Evolutionary conservation across 331 rosid genomes (phyloP), one percentile per base, ranked within the genome.

Genomic region (Malus hybrid): DNA sequence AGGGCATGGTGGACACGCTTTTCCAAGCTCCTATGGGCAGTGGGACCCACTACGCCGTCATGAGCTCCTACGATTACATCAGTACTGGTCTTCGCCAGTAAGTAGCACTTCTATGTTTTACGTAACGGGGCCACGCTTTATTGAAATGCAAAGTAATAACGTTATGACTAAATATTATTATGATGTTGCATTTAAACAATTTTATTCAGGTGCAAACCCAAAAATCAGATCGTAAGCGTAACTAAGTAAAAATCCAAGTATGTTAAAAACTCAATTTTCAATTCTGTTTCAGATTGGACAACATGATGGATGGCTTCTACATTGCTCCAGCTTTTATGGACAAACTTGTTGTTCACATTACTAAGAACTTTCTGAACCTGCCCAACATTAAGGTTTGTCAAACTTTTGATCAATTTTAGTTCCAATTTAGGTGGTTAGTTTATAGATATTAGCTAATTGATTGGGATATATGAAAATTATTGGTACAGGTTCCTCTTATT

Each of bases 21-120:
- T 93, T 89, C 82, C 98, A 93, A 86, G 95, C 98, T 58, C 88
- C 96, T 52, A 22, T 70, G 70, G 87, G 75, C 1, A 5, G 79
- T 63, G 98, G 98, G 5, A 93, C 98, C 65, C 97, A 90, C 84
- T 66, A 87, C 77, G 90, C 97, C 39, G 84, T 93, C 84, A 68
- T 90, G 81, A 90, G 87, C 81, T 93, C 98, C 68, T 86, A 86
- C 74, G 98, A 90, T 39, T 93, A 93, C 66, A 73, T 87, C 73
- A 93, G 98, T 70, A 18, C 84, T 6, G 95, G 93, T 57, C 91
- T 89, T 81, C 98, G 95, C 55, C 86, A 83, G 98, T 93, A 85
- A 87, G 56, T 5, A 15, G 56, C 55, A 2, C 3, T 50, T 50
- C 7, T 15, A 16, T 16, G 56, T 15, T 50, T 50, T 50, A 50